phyloP scores from a whole-genome alignment of 352 stramenopile genomes.

The Phytophthora vignae region DNA sequence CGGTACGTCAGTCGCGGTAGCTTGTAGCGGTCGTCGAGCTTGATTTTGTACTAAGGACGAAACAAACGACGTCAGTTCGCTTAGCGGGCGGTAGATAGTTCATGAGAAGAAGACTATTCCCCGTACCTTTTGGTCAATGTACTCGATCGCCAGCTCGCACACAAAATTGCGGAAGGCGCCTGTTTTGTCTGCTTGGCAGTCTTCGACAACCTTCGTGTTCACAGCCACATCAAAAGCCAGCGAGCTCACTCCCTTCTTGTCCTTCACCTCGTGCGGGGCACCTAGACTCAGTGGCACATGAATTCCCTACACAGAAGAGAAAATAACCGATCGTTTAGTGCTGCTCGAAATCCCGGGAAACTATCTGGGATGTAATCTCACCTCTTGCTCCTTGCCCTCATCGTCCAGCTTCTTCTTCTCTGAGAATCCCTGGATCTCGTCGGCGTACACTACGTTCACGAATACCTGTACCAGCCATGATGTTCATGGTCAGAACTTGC shows the following conservation, averaged over 20 bases:
- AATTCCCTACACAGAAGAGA: constrained; percentile 54
- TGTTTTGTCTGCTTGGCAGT: constrained; percentile 70
- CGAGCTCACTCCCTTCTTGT: constrained; percentile 68
- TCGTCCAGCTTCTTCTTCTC: constrained; percentile 82
- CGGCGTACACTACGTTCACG: constrained; percentile 77
- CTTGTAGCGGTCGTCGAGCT: constrained; percentile 80
- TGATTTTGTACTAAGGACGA: constrained; percentile 72
- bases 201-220: constrained; percentile 76
- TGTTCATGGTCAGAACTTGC: constrained; percentile 24
- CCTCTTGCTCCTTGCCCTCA: constrained; percentile 79
- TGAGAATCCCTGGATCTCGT: constrained; percentile 81
- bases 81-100: neutral
- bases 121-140: constrained; percentile 82
- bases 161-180: constrained; percentile 85
- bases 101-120: neutral
- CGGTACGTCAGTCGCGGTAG: constrained; percentile 75
- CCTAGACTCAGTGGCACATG: constrained; percentile 80
- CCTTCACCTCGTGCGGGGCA: constrained; percentile 74
- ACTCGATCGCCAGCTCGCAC: constrained; percentile 82
- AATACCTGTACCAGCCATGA: constrained; percentile 57
- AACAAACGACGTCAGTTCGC: neutral
- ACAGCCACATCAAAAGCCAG: constrained; percentile 84
- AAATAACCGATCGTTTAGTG: neutral
- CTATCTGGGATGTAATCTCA: constrained; percentile 25
- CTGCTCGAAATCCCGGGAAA: neutral